Percentiles rank a stretch among this genome's conserved stretches.
Conservation (phyloP, 345 rosid genomes). For the Eutrema heterophyllum region DNA sequence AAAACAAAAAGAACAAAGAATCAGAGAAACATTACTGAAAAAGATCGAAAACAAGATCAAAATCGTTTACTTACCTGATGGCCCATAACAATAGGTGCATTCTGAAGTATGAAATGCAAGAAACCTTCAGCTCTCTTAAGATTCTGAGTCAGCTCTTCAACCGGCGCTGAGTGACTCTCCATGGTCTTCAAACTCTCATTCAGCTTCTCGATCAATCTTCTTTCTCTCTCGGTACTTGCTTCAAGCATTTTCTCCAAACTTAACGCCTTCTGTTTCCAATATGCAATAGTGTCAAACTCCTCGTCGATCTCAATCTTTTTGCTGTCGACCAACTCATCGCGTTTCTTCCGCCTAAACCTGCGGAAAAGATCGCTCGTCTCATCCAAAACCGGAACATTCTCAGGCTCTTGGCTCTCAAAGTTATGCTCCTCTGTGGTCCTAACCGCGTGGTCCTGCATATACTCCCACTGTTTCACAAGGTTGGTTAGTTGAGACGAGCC, state of each 20-base stretch:
- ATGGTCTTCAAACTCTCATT: constrained; percentile 58
- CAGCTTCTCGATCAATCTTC: constrained; percentile 56
- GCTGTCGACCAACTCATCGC: constrained; percentile 42
- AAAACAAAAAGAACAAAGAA: not conserved
- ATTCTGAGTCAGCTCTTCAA: constrained; percentile 80
- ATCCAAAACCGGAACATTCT: constrained; percentile 56
- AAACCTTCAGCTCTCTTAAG: constrained; percentile 88
- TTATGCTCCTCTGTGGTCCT: constrained; percentile 83
- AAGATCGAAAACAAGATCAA: not conserved
- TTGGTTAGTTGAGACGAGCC: constrained; percentile 82
- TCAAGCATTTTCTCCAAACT: constrained; percentile 64
- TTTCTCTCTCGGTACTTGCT: constrained; percentile 73
- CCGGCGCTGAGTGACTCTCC: constrained; percentile 72
- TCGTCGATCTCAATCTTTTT: constrained; percentile 60
- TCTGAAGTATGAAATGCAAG: constrained; percentile 88
- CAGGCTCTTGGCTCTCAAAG: constrained; percentile 61
- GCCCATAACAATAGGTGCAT: constrained; percentile 90
- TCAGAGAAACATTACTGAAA: not conserved
- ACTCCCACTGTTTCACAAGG: constrained; percentile 87
- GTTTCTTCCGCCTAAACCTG: constrained; percentile 51
- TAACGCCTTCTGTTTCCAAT: constrained; percentile 73
- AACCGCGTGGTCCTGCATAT: constrained; percentile 68
- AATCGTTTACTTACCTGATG: constrained; percentile 58
- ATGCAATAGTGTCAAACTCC: constrained; percentile 62
- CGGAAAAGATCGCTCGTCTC: constrained; percentile 53